Evolutionary conservation across 768 basidiomycete genomes (phyloP).

Genomic region (Boletellus ananas): DNA sequence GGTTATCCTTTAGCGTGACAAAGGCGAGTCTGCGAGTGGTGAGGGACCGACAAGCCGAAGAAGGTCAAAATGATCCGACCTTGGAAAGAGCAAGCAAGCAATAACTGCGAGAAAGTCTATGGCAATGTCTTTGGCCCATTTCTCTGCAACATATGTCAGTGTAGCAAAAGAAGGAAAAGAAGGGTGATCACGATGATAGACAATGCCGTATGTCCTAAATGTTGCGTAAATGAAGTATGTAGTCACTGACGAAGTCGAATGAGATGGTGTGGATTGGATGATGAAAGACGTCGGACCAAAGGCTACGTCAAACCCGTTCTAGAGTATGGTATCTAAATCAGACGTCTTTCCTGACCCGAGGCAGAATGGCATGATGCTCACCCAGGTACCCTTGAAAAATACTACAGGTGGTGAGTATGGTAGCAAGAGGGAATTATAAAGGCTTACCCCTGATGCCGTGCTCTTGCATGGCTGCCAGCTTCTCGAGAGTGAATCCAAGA

Average conservation of each 20-base stretch:
- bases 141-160: slow-evolving; percentile 35
- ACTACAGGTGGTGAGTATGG: slow-evolving; percentile 39
- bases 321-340: slow-evolving; percentile 8
- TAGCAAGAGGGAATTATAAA: not conserved
- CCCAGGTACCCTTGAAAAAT: slow-evolving; percentile 85
- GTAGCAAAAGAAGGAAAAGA: not conserved
- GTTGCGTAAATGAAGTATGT: slow-evolving; percentile 71
- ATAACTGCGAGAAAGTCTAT: slow-evolving; percentile 85
- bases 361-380: slow-evolving; percentile 28
- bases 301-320: slow-evolving; percentile 93
- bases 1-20: slow-evolving; percentile 77
- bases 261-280: not conserved
- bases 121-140: slow-evolving; percentile 66
- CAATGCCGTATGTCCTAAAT: slow-evolving; percentile 70
- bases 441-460: slow-evolving; percentile 80
- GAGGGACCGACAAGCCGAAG: not conserved
- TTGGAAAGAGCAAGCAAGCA: slow-evolving; percentile 86
- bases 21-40: slow-evolving; percentile 71
- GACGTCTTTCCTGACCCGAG: slow-evolving; percentile 9
- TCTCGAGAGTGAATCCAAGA: slow-evolving; percentile 86
- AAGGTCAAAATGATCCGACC: slow-evolving; percentile 39
- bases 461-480: slow-evolving; percentile 92
- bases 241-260: slow-evolving; percentile 48
- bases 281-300: slow-evolving; percentile 52
- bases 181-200: slow-evolving; percentile 51